phyloP scores from a whole-genome alignment of 805 yeast genomes.

The Barnettozyma sucrosica region DNA sequence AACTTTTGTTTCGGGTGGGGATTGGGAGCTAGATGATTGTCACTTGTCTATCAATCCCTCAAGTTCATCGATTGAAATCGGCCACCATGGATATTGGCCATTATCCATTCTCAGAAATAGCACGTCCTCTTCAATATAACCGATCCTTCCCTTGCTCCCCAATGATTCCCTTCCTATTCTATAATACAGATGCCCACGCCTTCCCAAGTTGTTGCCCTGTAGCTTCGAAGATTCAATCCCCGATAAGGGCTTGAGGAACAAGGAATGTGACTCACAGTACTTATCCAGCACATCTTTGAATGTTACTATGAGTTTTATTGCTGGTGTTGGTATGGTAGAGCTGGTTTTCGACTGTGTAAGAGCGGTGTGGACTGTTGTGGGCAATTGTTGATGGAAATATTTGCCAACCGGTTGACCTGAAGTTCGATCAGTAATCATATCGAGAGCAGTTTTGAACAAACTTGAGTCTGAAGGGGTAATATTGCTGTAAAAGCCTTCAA shows the following conservation, averaged over 20 bases:
- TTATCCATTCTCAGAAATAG: constrained; percentile 40
- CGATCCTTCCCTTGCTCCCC: constrained; percentile 31
- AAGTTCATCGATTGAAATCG: constrained; percentile 34
- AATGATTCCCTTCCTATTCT: constrained; percentile 30
- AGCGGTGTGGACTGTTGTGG: not conserved
- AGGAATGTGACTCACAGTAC: constrained; percentile 46
- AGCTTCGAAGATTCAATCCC: constrained; percentile 30
- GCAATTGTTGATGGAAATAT: not conserved
- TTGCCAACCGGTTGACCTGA: constrained; percentile 4
- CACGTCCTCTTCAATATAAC: constrained; percentile 61
- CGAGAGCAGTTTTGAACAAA: constrained; percentile 14
- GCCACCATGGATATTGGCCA: constrained; percentile 19
- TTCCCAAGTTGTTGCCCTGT: not conserved
- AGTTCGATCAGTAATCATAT: constrained; percentile 27
- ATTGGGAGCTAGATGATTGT: no score
- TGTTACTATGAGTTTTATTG: constrained; percentile 38
- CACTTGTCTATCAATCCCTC: not conserved
- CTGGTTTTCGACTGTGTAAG: not conserved
- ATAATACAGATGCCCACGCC: constrained; percentile 34
- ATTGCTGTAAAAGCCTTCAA: not conserved
- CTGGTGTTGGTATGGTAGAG: constrained; percentile 27
- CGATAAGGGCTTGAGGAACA: constrained; percentile 24
- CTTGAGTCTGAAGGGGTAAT: constrained; percentile 11
- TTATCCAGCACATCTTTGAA: constrained; percentile 63
- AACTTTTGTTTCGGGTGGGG: no score